Evolutionary conservation across 768 basidiomycete species (phyloP), one percentile per base, ranked within the genome.

Genomic region (Coprinopsis strossmayeri): DNA sequence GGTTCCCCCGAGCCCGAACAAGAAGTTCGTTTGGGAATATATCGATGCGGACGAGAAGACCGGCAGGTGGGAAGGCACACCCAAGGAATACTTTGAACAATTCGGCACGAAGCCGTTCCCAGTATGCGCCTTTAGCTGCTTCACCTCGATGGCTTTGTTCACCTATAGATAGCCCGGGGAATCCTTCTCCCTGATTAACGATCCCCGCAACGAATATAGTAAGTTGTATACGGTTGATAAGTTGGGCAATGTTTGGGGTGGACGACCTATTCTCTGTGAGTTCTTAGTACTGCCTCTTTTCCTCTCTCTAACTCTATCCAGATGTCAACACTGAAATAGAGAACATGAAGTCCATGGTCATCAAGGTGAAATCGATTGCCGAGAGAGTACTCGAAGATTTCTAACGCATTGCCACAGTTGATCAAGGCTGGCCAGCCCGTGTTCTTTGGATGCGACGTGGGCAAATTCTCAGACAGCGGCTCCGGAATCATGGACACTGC

Each of bases 381-480:
- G 53, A 24, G 23, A 18, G n/a, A 26, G 26, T 38, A 28, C 23
- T 30, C 17, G 26, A 26, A 41, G 32, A 11, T 26, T 21, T 12
- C 27, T 5, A 23, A 12, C 21, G 42, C 21, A 45, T 46, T 2
- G 35, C 37, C 5, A 5, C 50, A 79, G 74, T 73, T 86, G 64
- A 79, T 95, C 70, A 91, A 91, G 66, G 86, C 87, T 21, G 87
- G 90, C 34, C 81, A 84, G 32, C 87, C 93, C 3, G 85, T 94
- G 38, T 96, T 95, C 78, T 97, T 97, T 61, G 95, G 93, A 0
- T 96, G 94, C 62, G 95, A 98, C 61, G 92, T 96, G 38, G 93
- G 92, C 28, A 80, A 96, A 61, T 89, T 81, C 61, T 87, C 84
- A 3, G 82, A 89, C 55, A 70, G 72, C 20, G 56, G 65, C 21